Percentiles rank a stretch among this genome's conserved stretches.
phyloP scores from a whole-genome alignment of 2,329 filamentous ascomycete species.

The Thelonectria rubi region DNA sequence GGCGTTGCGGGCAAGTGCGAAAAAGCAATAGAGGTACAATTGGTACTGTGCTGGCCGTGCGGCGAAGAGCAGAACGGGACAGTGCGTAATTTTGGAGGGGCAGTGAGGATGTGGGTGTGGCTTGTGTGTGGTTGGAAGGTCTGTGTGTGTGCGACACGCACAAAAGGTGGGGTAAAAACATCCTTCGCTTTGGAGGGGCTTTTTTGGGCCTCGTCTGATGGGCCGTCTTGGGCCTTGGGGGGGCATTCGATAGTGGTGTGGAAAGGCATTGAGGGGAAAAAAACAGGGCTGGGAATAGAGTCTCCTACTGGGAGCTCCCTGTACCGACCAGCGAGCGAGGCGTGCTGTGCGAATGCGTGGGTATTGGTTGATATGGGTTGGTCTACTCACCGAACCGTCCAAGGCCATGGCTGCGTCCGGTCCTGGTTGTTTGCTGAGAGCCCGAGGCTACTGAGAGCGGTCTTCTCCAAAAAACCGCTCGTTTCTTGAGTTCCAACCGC shows the following conservation, averaged over 20 bases:
- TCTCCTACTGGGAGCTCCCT: slow-evolving; percentile 3
- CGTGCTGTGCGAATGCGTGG: slow-evolving; percentile 3
- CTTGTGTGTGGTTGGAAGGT: not conserved
- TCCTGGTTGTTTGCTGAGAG: not conserved
- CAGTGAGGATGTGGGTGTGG: not conserved
- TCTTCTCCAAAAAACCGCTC: slow-evolving; percentile 1
- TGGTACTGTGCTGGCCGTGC: slow-evolving; percentile 29
- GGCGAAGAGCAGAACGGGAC: not conserved
- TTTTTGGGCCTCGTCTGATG: slow-evolving; percentile 12
- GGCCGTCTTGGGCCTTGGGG: slow-evolving; percentile 2
- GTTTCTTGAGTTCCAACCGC: slow-evolving; percentile 10
- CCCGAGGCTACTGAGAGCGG: slow-evolving; percentile 19
- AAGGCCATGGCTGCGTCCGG: slow-evolving; percentile 30
- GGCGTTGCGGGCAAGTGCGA: slow-evolving; percentile 21
- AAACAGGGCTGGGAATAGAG: not conserved
- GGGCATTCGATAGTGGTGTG: slow-evolving; percentile 10
- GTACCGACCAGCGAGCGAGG: not conserved
- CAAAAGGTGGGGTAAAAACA: slow-evolving; percentile 24
- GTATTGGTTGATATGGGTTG: not conserved
- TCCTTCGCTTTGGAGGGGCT: slow-evolving; percentile 21
- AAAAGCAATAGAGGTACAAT: slow-evolving; percentile 36
- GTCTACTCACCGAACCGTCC: slow-evolving; percentile 40
- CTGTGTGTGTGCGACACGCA: slow-evolving; percentile 3
- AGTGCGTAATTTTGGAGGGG: not conserved
- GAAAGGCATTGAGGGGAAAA: slow-evolving; percentile 5